Evolutionary conservation across 2,329 filamentous ascomycete species (phyloP).

Genomic region (Podosphaera xanthii): DNA sequence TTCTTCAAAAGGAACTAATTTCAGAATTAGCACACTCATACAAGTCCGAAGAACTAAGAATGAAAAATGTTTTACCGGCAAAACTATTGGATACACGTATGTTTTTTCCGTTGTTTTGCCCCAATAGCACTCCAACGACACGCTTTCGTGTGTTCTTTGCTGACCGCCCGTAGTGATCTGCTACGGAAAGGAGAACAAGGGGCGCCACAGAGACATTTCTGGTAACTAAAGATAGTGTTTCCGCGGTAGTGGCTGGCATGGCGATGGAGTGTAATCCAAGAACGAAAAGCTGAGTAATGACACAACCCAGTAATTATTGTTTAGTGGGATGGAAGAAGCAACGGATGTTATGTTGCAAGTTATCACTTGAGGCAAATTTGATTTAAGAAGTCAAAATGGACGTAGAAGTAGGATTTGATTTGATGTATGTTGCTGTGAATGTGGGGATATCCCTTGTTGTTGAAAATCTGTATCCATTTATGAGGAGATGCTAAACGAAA

Average conservation of each 20-base stretch:
- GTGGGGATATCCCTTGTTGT: no score
- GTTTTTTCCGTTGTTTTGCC: slow-evolving; percentile 88
- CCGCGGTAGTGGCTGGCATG: slow-evolving; percentile 93
- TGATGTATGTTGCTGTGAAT: no score
- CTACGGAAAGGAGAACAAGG: slow-evolving; percentile 87
- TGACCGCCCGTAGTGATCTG: slow-evolving; percentile 93
- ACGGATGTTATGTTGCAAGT: no score
- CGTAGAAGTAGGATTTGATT: no score
- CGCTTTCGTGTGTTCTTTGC: slow-evolving; percentile 69
- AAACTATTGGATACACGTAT: slow-evolving; percentile 98
- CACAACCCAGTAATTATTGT: slow-evolving; percentile 4
- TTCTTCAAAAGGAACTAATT: slow-evolving; percentile 83
- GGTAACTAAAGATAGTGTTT: slow-evolving; percentile 84
- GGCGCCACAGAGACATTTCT: slow-evolving; percentile 93
- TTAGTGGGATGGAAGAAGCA: slow-evolving; percentile 1
- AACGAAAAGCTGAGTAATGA: no score
- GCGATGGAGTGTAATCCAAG: slow-evolving; percentile 14
- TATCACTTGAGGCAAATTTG: no score
- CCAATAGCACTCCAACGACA: slow-evolving; percentile 83
- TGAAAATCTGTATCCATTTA: no score
- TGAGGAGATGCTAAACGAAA: no score
- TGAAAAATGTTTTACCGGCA: slow-evolving; percentile 41
- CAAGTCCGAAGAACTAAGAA: not conserved
- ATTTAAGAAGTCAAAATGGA: no score
- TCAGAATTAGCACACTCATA: slow-evolving; percentile 7